These are phyloP conservation scores for Hansenula lynferdii DNA, from an alignment of 1,139 yeast genomes.

Conservation along the genomic window DNA sequence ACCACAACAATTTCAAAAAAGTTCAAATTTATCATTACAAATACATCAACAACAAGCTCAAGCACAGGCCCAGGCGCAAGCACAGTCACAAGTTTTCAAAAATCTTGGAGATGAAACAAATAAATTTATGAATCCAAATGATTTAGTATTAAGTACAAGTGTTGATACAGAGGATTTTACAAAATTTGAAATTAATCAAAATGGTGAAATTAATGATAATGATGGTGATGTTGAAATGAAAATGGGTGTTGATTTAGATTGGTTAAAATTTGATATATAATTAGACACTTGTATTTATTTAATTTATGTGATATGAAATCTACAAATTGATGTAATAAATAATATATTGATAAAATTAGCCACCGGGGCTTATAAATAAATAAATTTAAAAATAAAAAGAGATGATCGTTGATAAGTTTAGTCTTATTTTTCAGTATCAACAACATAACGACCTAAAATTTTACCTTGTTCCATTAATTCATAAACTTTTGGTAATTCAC, in stretches of 20 bases:
- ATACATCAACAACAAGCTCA: conserved; percentile 2
- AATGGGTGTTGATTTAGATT: conserved; percentile 18
- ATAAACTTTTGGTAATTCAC: conserved; percentile 55
- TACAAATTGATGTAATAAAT: no score
- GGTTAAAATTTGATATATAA: conserved; percentile 23
- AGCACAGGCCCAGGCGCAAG: no score
- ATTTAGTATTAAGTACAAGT: not conserved
- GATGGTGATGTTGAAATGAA: conserved; percentile 8
- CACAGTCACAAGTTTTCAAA: no score
- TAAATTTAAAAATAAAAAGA: conserved; percentile 3
- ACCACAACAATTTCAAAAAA: conserved; percentile 19
- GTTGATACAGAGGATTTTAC: no score
- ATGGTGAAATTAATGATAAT: no score
- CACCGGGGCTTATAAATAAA: no score
- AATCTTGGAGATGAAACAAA: no score
- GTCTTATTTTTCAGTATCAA: conserved; percentile 20
- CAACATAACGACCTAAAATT: conserved; percentile 60
- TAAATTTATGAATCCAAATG: conserved; percentile 5
- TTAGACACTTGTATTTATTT: no score
- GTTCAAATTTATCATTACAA: not conserved
- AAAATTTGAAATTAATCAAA: conserved; percentile 4
- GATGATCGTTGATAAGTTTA: no score
- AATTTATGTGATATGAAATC: no score
- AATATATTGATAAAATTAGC: no score
- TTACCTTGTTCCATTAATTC: conserved; percentile 67